Evolutionary conservation across 352 stramenopile genomes (phyloP), one percentile per base, ranked within the genome.

Genomic region (Thalassiosira livingstoniorum): DNA sequence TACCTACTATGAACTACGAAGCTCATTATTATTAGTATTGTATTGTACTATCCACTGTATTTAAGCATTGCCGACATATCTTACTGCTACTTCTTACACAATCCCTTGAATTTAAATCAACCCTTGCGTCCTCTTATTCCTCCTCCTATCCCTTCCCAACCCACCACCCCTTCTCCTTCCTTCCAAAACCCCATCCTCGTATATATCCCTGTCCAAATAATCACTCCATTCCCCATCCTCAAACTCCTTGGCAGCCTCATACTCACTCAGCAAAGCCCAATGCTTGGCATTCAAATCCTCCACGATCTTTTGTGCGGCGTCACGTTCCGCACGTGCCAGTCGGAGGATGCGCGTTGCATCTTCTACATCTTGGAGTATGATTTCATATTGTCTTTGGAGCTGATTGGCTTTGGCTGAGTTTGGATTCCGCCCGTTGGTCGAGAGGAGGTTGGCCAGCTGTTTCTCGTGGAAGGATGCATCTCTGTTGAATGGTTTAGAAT

Each of bases 201-300:
- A n/a, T n/a, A n/a, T n/a, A n/a, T n/a, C n/a, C n/a, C n/a, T n/a
- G n/a, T n/a, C n/a, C n/a, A n/a, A n/a, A n/a, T n/a, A n/a, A n/a
- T n/a, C n/a, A n/a, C n/a, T n/a, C n/a, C n/a, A n/a, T n/a, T n/a
- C n/a, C n/a, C n/a, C 53, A 21, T 90, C 76, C 2, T 82, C 32
- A 57, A 91, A 85, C 1, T 63, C 61, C 43, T 83, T 75, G 2
- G 75, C 71, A 13, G 89, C 83, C 2, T 87, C 74, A 75, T 91
- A 92, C 35, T 87, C 87, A 67, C 81, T 86, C 45, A 94, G 54
- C 0, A 94, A 69, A 37, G 87, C 90, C 80, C 89, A 92, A 70
- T 94, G 82, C 29, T 87, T 75, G 23, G 77, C 75, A 73, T 94
- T 78, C 4, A 93, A 43, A 29, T 82, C 72, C 55, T 82, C 75